A percentile compares a stretch with the other conserved stretches of the same genome.
Conservation (phyloP, 129 eudicot genomes). For the Helianthus annuus region DNA sequence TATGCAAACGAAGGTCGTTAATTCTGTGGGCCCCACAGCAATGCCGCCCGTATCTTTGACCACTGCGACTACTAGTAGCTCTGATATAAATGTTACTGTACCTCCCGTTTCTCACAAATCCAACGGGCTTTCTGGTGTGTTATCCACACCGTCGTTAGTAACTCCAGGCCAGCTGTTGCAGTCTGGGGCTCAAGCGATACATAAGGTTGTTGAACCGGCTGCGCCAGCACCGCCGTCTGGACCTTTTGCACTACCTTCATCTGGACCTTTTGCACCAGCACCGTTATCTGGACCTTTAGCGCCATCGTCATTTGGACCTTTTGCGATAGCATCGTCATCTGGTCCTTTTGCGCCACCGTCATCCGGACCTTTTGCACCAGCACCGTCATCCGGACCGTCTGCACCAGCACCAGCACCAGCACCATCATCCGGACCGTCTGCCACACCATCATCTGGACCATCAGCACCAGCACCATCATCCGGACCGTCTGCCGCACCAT, state of each 20-base stretch:
- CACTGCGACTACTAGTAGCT: constrained; percentile 3
- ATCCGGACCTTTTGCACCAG: constrained; percentile 35
- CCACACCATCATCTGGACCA: constrained; percentile 52
- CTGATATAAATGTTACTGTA: constrained; percentile 36
- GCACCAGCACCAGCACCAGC: constrained; percentile 68
- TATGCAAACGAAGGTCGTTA: constrained; percentile 44
- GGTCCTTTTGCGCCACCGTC: constrained; percentile 54
- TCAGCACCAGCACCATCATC: constrained; percentile 58
- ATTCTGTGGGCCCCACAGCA: constrained; percentile 30
- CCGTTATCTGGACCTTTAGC: constrained; percentile 56
- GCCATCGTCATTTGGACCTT: constrained; percentile 38
- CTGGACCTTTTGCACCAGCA: constrained; percentile 15
- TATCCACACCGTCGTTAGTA: constrained; percentile 57
- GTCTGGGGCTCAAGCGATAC: constrained; percentile 48
- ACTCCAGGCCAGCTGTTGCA: constrained; percentile 86
- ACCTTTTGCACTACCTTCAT: constrained; percentile 44
- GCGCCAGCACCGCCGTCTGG: constrained; percentile 54
- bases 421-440: constrained; percentile 42
- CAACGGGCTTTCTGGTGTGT: constrained; percentile 23
- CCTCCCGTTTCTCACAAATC: constrained; percentile 36
- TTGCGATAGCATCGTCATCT: constrained; percentile 59
- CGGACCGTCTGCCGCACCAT: constrained; percentile 51
- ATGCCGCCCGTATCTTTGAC: constrained; percentile 33
- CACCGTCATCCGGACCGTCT: constrained; percentile 51
- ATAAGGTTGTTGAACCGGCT: constrained; percentile 70